These are phyloP conservation scores for Aspergillus sp. DNA, from an alignment of 2,329 filamentous ascomycete species.

Conservation along the genomic window DNA sequence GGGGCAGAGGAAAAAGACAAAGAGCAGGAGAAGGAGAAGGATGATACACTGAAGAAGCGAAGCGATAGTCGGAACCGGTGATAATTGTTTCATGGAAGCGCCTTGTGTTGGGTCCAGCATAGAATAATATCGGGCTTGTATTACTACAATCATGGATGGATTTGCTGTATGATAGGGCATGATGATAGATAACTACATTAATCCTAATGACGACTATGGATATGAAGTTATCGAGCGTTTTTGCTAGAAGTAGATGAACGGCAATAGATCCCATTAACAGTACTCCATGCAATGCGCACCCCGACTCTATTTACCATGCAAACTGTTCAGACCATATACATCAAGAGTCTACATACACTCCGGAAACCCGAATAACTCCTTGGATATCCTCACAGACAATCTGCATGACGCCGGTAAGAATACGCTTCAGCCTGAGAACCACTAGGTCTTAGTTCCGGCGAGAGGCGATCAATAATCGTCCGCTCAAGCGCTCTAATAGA, in stretches of 20 bases:
- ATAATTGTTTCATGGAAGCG: neutral
- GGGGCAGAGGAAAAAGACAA: constrained; percentile 16
- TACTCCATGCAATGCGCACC: no score
- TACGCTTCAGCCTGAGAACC: constrained; percentile 36
- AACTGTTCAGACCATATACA: no score
- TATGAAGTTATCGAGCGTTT: no score
- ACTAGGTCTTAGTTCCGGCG: constrained; percentile 63
- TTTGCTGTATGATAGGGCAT: constrained; percentile 4
- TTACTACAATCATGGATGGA: neutral
- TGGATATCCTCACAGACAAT: constrained; percentile 26
- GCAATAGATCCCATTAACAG: no score
- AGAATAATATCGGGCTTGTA: neutral
- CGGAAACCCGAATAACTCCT: no score
- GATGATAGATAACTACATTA: neutral
- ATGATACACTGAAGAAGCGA: constrained; percentile 11
- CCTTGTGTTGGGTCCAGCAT: neutral
- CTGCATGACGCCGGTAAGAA: constrained; percentile 81
- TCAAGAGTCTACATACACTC: no score
- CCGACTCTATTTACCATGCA: no score
- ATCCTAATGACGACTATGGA: constrained; percentile 1
- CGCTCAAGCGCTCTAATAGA: constrained; percentile 68
- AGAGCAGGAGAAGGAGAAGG: constrained; percentile 14
- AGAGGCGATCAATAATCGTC: constrained; percentile 65
- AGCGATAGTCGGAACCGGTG: constrained; percentile 19
- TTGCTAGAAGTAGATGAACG: no score